These are phyloP conservation scores for Cordia subcordata DNA, from an alignment of 257 asterid species.

Conservation along the genomic window DNA sequence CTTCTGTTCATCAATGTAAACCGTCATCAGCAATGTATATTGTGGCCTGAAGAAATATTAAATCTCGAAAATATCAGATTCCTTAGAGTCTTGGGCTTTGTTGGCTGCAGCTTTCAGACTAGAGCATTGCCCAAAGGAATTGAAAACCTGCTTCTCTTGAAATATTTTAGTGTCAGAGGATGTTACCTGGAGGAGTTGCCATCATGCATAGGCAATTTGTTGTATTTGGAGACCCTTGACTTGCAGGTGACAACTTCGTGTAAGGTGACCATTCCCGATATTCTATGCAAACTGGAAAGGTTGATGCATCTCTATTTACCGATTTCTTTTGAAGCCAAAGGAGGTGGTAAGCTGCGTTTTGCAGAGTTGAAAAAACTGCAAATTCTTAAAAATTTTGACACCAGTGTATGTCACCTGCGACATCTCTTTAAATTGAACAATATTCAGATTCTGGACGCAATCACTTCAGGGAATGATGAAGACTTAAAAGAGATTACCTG, in stretches of 20 bases:
- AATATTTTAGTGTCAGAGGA: conserved; percentile 9
- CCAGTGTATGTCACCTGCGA: background rate
- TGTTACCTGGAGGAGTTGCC: conserved; percentile 12
- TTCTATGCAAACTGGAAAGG: background rate
- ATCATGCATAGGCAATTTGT: conserved; percentile 2
- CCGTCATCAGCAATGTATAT: background rate
- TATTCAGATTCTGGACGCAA: conserved; percentile 1
- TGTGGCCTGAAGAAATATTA: background rate
- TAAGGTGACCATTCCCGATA: conserved; percentile 5
- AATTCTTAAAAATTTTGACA: conserved; percentile 20
- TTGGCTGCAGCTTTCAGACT: conserved; percentile 14
- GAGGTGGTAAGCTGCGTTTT: conserved; percentile 8
- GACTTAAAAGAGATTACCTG: conserved; percentile 7
- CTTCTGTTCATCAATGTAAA: background rate
- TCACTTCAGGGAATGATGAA: background rate
- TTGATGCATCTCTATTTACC: conserved; percentile 28
- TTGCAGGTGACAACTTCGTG: conserved; percentile 1
- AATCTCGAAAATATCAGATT: conserved; percentile 10
- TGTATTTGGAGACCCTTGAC: conserved; percentile 14
- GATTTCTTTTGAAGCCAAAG: background rate
- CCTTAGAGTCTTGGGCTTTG: conserved; percentile 22
- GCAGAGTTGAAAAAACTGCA: conserved; percentile 15
- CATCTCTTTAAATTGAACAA: conserved; percentile 9
- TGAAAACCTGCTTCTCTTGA: conserved; percentile 21
- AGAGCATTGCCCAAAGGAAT: conserved; percentile 16